Percentiles rank a stretch among this genome's conserved stretches.
phyloP scores from a whole-genome alignment of 306 rosid species.

The Vigna radiata region DNA sequence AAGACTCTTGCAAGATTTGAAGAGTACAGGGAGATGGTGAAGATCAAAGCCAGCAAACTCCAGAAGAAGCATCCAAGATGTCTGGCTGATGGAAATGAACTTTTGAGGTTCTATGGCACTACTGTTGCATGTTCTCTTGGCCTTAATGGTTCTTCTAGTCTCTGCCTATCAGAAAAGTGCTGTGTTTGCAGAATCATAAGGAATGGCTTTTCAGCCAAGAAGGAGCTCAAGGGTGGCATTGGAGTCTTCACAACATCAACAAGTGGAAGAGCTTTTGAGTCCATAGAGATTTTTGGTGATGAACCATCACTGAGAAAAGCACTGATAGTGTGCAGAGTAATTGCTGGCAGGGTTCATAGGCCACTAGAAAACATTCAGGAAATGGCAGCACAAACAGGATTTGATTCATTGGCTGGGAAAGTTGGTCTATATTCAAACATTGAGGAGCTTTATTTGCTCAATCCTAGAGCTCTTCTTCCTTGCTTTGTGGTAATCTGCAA shows the following conservation, averaged over 20 bases:
- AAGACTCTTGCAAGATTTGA: conserved; percentile 85
- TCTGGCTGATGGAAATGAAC: conserved; percentile 94
- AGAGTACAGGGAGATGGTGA: conserved; percentile 88
- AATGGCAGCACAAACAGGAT: conserved; percentile 73
- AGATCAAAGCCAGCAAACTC: conserved; percentile 88
- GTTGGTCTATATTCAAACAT: conserved; percentile 83
- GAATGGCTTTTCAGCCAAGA: conserved; percentile 83
- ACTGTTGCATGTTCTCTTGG: conserved; percentile 80
- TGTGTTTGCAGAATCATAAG: conserved; percentile 86
- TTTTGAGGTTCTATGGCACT: conserved; percentile 86
- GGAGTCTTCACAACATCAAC: conserved; percentile 97
- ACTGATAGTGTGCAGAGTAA: conserved; percentile 91
- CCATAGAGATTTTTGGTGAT: conserved; percentile 45
- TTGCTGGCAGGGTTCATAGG: conserved; percentile 94
- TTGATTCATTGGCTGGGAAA: conserved; percentile 95
- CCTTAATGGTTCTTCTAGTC: conserved; percentile 75
- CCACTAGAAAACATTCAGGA: conserved; percentile 85
- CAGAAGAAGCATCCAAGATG: conserved; percentile 95
- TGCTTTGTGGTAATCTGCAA: conserved; percentile 92
- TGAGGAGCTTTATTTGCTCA: conserved; percentile 89
- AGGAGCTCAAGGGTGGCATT: conserved; percentile 81
- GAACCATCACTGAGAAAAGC: conserved; percentile 62
- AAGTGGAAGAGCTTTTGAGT: conserved; percentile 88
- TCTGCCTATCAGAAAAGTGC: conserved; percentile 78
- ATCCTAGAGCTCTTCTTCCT: conserved; percentile 91